Base-by-base conservation (phyloP, 352 stramenopile species). In the Blastocystis sp. region DNA sequence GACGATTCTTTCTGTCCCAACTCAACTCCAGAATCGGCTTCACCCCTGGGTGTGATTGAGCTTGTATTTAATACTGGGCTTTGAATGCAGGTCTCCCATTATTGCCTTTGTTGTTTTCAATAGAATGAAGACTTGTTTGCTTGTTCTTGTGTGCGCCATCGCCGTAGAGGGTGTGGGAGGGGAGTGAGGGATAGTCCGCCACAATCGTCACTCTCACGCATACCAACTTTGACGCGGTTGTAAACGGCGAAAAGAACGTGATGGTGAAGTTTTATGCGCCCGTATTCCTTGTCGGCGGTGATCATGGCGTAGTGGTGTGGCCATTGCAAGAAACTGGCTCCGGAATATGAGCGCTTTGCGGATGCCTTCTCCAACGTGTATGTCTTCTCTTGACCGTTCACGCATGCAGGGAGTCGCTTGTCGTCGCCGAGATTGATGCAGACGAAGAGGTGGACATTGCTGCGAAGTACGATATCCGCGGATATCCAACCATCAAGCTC, bases 181-280 rank as follows among this genome's bases (percentile, higher is more conserved):
- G 45, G 11, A 40, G 23, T 71, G 14, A 23, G 2, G 45, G 21
- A 5, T 76, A 76, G 66, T 76, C 52, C 14, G 41, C 34, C 14
- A 48, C 41, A 11, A 45, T 84, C 10, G n/a, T 84, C 23, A n/a
- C 45, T 48, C 56, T 84, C 14, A 69, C 59, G 23, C 34, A 52
- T 14, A 48, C 67, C 4, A 69, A 66, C 28, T 84, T 84, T 52
- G 74, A 84, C 48, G 38, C 19, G 28, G 53, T 67, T 17, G 74
- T 84, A 59, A 84, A 84, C 41, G 52, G 74, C n/a, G 74, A 84
- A 14, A 84, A 84, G 53, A 84, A 84, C 28, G 74, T 67, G 21
- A 69, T 84, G 65, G 74, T 84, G 17, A 67, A 84, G 53, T 84
- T 84, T 70, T 84, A 84, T 69, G 74, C 74, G 65, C 74, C 74